A percentile compares a stretch with the other conserved stretches of the same genome.
Conservation (phyloP, 352 stramenopile genomes). For the Phytophthora chlamydospora region DNA sequence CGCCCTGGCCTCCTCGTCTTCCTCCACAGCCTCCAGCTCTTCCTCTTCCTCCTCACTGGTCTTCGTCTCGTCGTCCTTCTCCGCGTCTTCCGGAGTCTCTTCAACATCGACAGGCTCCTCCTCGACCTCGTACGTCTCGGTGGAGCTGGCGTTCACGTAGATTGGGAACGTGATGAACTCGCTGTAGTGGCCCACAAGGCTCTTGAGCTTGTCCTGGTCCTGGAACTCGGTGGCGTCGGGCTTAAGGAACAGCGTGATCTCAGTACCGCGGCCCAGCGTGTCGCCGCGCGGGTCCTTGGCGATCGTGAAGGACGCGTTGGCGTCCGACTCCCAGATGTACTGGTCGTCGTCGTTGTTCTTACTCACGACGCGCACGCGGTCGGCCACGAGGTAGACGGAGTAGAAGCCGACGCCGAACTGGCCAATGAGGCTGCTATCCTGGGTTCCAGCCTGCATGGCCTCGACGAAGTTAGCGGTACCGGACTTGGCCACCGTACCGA, state of each 20-base stretch:
- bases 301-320: constrained; percentile 97
- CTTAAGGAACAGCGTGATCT: constrained; percentile 99
- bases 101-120: constrained; percentile 73
- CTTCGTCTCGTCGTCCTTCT: constrained; percentile 53
- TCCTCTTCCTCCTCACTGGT: constrained; percentile 49
- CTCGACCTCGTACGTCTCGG: constrained; percentile 92
- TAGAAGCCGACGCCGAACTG: constrained; percentile 99
- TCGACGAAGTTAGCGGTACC: constrained; percentile 99
- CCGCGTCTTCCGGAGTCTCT: constrained; percentile 55
- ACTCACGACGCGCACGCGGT: constrained; percentile 95
- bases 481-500: constrained; percentile 98
- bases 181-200: constrained; percentile 97
- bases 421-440: constrained; percentile 97
- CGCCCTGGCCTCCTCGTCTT: constrained; percentile 54
- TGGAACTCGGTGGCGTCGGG: constrained; percentile 97
- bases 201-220: constrained; percentile 94
- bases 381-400: constrained; percentile 97
- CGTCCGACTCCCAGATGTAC: constrained; percentile 98
- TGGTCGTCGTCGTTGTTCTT: constrained; percentile 98
- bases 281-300: constrained; percentile 95
- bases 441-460: constrained; percentile 89
- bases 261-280: constrained; percentile 96
- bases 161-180: constrained; percentile 99
- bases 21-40: constrained; percentile 85
- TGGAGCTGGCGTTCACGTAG: constrained; percentile 95